Evolutionary conservation across 805 yeast species (phyloP).

Genomic region (Starmerella geochares): DNA sequence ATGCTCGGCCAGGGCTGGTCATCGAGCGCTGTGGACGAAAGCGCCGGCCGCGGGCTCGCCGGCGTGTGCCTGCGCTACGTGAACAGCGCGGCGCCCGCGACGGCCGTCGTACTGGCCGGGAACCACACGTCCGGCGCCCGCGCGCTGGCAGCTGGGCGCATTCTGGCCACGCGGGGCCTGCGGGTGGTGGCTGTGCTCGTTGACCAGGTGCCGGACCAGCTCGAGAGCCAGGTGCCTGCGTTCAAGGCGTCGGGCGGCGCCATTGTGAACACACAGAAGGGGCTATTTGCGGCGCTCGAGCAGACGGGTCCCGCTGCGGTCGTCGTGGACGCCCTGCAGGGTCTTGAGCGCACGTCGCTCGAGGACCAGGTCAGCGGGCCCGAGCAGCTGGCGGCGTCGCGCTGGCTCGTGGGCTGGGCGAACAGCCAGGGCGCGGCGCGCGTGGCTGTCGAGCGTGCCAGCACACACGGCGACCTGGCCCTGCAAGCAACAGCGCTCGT

Average conservation of each 20-base stretch:
- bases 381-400: slow-evolving; percentile 7
- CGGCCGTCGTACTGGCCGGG: neutral
- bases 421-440: slow-evolving; percentile 1
- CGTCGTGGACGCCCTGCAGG: slow-evolving; percentile 5
- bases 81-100: neutral
- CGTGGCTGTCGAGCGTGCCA: neutral
- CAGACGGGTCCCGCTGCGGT: neutral
- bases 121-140: slow-evolving; percentile 4
- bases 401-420: slow-evolving; percentile 8
- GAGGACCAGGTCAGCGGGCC: slow-evolving; percentile 6
- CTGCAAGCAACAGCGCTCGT: slow-evolving; percentile 4
- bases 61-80: neutral
- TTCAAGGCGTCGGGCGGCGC: slow-evolving; percentile 2
- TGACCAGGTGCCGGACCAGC: neutral
- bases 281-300: slow-evolving; percentile 1
- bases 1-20: slow-evolving; percentile 9
- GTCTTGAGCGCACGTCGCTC: slow-evolving; percentile 4
- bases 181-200: slow-evolving; percentile 1
- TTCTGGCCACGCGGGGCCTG: slow-evolving; percentile 3
- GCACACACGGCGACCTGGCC: slow-evolving; percentile 1
- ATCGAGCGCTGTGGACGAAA: neutral
- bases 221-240: slow-evolving; percentile 1
- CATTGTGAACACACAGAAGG: slow-evolving; percentile 1
- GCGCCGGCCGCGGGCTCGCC: slow-evolving; percentile 3
- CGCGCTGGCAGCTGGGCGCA: slow-evolving; percentile 2